These are phyloP conservation scores for Sequoia sempervirens DNA, from an alignment of 75 land plant genomes.

Conservation along the genomic window DNA sequence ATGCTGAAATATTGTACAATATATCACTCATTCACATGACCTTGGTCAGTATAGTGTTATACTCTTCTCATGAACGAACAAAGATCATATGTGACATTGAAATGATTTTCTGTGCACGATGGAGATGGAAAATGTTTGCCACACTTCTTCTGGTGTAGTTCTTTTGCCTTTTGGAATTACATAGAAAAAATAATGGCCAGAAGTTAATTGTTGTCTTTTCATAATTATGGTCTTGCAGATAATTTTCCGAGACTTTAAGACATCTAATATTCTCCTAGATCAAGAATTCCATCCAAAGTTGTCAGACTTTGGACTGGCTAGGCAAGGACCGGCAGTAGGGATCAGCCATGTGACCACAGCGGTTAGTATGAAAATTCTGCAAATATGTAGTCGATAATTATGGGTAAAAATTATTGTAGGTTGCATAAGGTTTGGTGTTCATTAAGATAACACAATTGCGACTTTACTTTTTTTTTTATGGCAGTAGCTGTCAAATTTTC, in stretches of 20 bases:
- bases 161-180: background rate
- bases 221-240: conserved; percentile 35
- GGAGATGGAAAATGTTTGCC: background rate
- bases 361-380: conserved; percentile 29
- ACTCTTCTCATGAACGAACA: background rate
- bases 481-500: background rate
- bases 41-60: background rate
- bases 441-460: background rate
- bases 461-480: background rate
- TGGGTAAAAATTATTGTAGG: background rate
- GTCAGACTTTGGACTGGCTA: conserved; percentile 87
- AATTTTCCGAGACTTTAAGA: conserved; percentile 85
- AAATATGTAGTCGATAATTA: background rate
- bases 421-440: background rate
- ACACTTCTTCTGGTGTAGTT: background rate
- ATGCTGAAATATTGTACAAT: background rate
- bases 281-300: conserved; percentile 86
- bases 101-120: background rate
- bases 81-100: background rate
- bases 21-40: background rate
- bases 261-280: conserved; percentile 80
- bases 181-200: background rate
- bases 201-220: background rate
- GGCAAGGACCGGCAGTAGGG: conserved; percentile 74
- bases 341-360: conserved; percentile 83